Conservation (phyloP, 2,329 filamentous ascomycete species). For the Aspergillus ochraceus region DNA sequence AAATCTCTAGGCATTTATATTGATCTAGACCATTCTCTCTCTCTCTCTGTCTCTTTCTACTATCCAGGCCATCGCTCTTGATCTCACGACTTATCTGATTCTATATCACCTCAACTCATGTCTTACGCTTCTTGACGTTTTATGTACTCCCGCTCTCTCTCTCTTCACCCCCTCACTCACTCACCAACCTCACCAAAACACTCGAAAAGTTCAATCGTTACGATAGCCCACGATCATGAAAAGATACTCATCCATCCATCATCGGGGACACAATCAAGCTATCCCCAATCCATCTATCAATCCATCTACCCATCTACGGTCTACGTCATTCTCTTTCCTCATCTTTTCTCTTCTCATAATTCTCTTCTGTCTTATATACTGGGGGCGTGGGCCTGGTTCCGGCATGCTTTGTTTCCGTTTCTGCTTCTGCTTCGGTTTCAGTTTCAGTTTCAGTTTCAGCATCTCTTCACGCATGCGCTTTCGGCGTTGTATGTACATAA, state of each 20-base stretch:
- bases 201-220: not conserved
- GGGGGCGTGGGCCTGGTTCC: not conserved
- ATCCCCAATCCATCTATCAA: not conserved
- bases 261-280: not conserved
- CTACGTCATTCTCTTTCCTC: too few relatives aligned
- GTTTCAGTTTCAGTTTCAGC: not conserved
- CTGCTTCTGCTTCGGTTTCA: too few relatives aligned
- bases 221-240: not conserved
- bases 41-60: too few relatives aligned
- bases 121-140: not conserved
- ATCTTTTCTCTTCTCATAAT: too few relatives aligned
- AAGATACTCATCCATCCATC: not conserved
- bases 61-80: not conserved
- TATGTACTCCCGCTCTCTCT: not conserved
- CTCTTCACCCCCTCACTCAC: not conserved
- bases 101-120: not conserved
- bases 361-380: not conserved
- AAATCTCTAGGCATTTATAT: not conserved
- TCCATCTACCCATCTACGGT: too few relatives aligned
- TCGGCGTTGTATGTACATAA: conserved; percentile 5
- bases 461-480: not conserved
- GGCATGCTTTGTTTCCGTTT: not conserved
- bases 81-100: not conserved
- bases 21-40: not conserved
- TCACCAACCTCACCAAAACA: not conserved